phyloP scores from a whole-genome alignment of 192 early-diverging fungal species.

The Podila minutissima region DNA sequence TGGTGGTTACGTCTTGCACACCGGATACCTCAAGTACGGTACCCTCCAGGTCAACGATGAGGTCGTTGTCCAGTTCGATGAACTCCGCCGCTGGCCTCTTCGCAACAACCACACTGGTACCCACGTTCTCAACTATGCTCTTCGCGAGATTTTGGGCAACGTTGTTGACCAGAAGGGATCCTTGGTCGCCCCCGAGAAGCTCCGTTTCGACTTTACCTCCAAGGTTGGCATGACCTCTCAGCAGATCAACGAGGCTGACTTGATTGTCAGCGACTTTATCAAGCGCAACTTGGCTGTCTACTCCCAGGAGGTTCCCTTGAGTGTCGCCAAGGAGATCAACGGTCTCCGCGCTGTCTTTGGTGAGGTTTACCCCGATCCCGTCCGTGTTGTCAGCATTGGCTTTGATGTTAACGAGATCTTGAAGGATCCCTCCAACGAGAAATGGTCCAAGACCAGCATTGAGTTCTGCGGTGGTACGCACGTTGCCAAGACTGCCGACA shows the following conservation, averaged over 20 bases:
- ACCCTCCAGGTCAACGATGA: slow-evolving; percentile 71
- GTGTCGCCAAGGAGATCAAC: slow-evolving; percentile 82
- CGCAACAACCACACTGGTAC: slow-evolving; percentile 98
- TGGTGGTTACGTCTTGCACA: slow-evolving; percentile 96
- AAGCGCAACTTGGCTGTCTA: slow-evolving; percentile 78
- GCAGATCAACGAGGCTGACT: slow-evolving; percentile 37
- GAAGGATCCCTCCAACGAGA: slow-evolving; percentile 76
- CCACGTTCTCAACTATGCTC: slow-evolving; percentile 95
- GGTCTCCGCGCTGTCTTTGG: slow-evolving; percentile 98
- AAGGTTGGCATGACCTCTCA: slow-evolving; percentile 63
- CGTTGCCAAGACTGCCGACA: slow-evolving; percentile 88
- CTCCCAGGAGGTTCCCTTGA: slow-evolving; percentile 86
- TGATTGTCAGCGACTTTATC: slow-evolving; percentile 82
- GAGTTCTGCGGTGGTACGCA: slow-evolving; percentile 99
- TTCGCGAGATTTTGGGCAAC: slow-evolving; percentile 85
- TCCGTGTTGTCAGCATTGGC: slow-evolving; percentile 95
- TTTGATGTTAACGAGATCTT: slow-evolving; percentile 88
- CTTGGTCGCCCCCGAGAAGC: slow-evolving; percentile 93
- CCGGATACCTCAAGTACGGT: slow-evolving; percentile 94
- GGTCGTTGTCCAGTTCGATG: slow-evolving; percentile 87
- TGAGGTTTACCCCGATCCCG: slow-evolving; percentile 97
- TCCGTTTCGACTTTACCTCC: slow-evolving; percentile 95
- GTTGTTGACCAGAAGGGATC: slow-evolving; percentile 94
- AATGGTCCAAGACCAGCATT: slow-evolving; percentile 87
- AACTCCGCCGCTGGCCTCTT: slow-evolving; percentile 86